Evolutionary conservation across 805 yeast species (phyloP).

Genomic region (Kuraishia molischiana): DNA sequence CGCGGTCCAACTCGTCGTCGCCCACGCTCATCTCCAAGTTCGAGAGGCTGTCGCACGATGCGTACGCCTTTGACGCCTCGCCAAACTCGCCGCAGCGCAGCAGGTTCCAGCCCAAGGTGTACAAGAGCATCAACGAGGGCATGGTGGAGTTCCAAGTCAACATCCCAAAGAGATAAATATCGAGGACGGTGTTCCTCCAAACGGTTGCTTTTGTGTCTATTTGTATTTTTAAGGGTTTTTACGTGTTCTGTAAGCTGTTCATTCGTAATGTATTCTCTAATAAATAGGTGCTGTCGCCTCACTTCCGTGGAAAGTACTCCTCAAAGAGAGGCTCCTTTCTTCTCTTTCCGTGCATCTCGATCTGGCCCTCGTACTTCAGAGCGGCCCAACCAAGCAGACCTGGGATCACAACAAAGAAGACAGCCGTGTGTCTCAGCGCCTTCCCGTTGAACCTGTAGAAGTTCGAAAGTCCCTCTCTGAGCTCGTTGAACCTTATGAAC

Average conservation of each 20-base stretch:
- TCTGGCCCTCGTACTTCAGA: constrained; percentile 17
- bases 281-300: no score
- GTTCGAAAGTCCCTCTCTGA: constrained; percentile 20
- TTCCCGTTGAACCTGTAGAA: constrained; percentile 20
- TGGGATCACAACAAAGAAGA: constrained; percentile 21
- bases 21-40: neutral
- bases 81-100: constrained; percentile 9
- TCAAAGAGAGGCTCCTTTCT: constrained; percentile 17
- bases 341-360: constrained; percentile 17
- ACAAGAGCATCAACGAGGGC: constrained; percentile 19
- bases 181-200: no score
- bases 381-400: constrained; percentile 20
- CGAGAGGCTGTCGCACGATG: neutral
- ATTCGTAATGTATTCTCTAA: constrained; percentile 1
- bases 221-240: neutral
- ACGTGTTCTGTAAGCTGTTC: neutral
- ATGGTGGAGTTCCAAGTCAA: constrained; percentile 21
- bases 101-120: constrained; percentile 13
- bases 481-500: constrained; percentile 18
- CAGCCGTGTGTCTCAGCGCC: constrained; percentile 16
- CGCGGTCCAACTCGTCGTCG: neutral
- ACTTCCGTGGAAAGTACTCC: constrained; percentile 5
- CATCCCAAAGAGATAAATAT: no score
- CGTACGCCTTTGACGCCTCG: neutral
- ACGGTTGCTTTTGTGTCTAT: no score